Percentiles rank a stretch among this genome's conserved stretches.
Evolutionary conservation across 2,329 filamentous ascomycete genomes (phyloP).

Genomic region (Talaromyces sp.): DNA sequence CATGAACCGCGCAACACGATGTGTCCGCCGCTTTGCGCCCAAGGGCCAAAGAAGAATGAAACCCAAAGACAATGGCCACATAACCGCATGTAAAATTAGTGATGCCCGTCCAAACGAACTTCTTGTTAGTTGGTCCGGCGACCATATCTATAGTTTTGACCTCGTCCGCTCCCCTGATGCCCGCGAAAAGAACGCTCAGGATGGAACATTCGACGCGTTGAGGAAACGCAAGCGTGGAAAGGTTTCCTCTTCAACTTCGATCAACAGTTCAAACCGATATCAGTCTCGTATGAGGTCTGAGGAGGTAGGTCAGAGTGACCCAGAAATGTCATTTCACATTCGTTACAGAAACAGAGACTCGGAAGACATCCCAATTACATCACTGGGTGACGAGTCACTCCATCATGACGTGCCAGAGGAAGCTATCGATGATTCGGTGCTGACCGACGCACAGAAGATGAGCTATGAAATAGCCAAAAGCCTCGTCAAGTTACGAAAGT

Average conservation of each 20-base stretch:
- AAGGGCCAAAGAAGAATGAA: conserved; percentile 48
- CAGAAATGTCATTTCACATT: conserved; percentile 50
- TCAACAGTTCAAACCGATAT: conserved; percentile 38
- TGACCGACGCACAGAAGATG: conserved; percentile 48
- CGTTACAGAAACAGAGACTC: conserved; percentile 57
- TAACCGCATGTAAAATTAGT: conserved; percentile 67
- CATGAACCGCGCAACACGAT: conserved; percentile 57
- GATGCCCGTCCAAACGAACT: conserved; percentile 64
- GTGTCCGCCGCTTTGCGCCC: conserved; percentile 62
- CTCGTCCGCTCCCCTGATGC: conserved; percentile 55
- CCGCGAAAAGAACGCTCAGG: conserved; percentile 33
- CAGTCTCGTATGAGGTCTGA: conserved; percentile 46
- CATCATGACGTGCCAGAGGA: conserved; percentile 23
- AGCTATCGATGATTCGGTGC: conserved; percentile 38
- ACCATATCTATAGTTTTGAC: conserved; percentile 63
- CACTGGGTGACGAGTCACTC: conserved; percentile 15
- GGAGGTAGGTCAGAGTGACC: conserved; percentile 27
- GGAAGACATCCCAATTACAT: conserved; percentile 51
- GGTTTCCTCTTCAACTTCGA: conserved; percentile 38
- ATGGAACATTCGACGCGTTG: conserved; percentile 25
- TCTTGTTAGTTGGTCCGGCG: conserved; percentile 63
- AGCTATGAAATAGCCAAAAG: conserved; percentile 54
- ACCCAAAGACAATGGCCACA: conserved; percentile 54
- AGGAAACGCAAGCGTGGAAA: conserved; percentile 56
- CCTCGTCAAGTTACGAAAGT: conserved; percentile 50